Conservation (phyloP, 164 flowering plant genomes). For the Magnolia kwangsiensis region DNA sequence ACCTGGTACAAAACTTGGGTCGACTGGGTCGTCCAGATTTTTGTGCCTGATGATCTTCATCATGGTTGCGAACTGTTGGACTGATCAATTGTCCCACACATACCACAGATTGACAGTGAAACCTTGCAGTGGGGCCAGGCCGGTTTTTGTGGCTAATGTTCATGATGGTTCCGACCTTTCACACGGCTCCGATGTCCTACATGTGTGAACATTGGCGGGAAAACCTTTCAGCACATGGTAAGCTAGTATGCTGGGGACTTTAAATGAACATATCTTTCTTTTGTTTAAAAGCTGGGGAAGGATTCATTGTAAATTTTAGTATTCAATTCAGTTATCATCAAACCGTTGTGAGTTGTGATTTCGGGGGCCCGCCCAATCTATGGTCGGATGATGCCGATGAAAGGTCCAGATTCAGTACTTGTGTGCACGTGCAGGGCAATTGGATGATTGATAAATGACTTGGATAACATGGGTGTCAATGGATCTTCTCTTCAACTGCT, state of each 20-base stretch:
- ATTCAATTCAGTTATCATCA: neutral
- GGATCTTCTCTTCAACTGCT: neutral
- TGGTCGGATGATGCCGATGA: neutral
- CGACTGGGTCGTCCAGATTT: too few species aligned
- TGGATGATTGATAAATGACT: neutral
- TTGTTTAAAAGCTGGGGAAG: neutral
- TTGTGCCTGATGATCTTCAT: too few species aligned
- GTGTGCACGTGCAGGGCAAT: neutral
- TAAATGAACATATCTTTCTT: neutral
- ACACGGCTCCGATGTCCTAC: neutral
- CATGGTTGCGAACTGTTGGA: too few species aligned
- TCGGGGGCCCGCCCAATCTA: neutral
- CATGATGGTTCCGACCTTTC: neutral
- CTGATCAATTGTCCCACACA: too few species aligned
- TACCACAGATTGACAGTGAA: too few species aligned
- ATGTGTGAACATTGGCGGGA: neutral
- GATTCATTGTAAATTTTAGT: neutral
- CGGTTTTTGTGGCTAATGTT: too few species aligned
- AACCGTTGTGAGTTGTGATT: neutral
- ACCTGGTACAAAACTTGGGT: too few species aligned
- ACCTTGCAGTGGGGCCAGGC: neutral
- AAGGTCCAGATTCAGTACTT: neutral
- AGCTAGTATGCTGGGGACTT: neutral
- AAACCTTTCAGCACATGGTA: neutral
- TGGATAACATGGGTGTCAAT: neutral